Conservation (phyloP, 192 early-diverging fungal species). For the Backusella psychrophila region DNA sequence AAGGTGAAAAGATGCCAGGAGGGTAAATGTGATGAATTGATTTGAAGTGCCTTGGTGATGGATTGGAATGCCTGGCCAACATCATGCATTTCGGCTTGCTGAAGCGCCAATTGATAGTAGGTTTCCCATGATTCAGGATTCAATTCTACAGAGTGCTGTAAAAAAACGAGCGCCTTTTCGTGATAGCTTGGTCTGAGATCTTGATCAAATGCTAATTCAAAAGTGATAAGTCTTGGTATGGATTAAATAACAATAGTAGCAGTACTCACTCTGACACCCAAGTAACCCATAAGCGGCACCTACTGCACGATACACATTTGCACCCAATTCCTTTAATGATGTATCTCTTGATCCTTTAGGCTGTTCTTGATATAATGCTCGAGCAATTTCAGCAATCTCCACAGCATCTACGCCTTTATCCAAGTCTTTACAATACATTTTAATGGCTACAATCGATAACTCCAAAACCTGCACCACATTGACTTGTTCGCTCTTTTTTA, state of each 20-base stretch:
- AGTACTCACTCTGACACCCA: constrained; percentile 38
- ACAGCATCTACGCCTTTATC: constrained; percentile 21
- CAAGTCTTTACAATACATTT: constrained; percentile 39
- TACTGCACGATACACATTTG: constrained; percentile 27
- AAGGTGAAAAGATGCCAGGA: constrained; percentile 78
- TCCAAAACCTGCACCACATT: constrained; percentile 12
- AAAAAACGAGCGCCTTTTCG: constrained; percentile 50
- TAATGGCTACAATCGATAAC: constrained; percentile 41
- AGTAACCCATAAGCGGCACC: constrained; percentile 39
- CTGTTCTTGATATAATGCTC: constrained; percentile 10
- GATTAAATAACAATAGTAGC: neutral
- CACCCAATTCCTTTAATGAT: neutral
- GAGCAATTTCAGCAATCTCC: constrained; percentile 32
- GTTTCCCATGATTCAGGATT: constrained; percentile 52
- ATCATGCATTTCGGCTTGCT: constrained; percentile 67
- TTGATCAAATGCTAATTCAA: constrained; percentile 53
- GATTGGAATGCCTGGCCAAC: constrained; percentile 52
- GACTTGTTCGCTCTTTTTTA: constrained; percentile 31
- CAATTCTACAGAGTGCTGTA: constrained; percentile 51
- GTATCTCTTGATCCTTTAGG: neutral
- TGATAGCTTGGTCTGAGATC: constrained; percentile 62
- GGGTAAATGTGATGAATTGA: constrained; percentile 55
- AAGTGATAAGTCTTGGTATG: neutral
- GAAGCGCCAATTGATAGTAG: constrained; percentile 66
- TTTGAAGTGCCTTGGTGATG: constrained; percentile 51